These are phyloP conservation scores for Candida pseudoglaebosa DNA, from an alignment of 805 yeast species.

Conservation along the genomic window DNA sequence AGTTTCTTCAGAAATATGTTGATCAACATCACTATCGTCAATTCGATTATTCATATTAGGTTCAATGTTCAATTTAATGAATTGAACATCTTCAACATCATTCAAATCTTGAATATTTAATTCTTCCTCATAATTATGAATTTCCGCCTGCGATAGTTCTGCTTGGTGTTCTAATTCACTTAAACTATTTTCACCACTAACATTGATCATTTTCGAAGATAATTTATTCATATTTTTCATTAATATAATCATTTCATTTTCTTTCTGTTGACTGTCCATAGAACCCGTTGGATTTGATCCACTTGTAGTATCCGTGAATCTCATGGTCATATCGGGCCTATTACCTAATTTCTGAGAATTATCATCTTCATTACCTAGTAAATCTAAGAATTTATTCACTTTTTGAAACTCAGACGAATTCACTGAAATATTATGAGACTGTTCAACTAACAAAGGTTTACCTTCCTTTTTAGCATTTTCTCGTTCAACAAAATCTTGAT, in stretches of 20 bases:
- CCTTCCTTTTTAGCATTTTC: constrained; percentile 19
- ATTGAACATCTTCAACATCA: constrained; percentile 27
- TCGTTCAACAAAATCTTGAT: constrained; percentile 49
- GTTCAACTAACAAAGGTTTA: constrained; percentile 1
- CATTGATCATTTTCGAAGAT: constrained; percentile 69
- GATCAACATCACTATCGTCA: constrained; percentile 15
- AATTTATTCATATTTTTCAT: constrained; percentile 86
- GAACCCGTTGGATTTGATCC: constrained; percentile 1
- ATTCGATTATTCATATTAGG: constrained; percentile 14
- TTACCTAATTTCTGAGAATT: constrained; percentile 75
- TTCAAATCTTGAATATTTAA: constrained; percentile 35
- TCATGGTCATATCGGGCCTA: constrained; percentile 87
- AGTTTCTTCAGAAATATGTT: constrained; percentile 2
- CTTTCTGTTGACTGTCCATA: constrained; percentile 17
- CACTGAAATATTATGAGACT: not conserved
- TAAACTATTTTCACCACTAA: constrained; percentile 7
- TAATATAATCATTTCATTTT: constrained; percentile 67
- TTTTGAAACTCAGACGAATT: constrained; percentile 27
- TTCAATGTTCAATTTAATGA: constrained; percentile 29
- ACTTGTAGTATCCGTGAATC: constrained; percentile 43
- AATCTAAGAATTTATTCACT: constrained; percentile 70
- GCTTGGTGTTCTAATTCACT: constrained; percentile 1
- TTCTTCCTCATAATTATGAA: constrained; percentile 24
- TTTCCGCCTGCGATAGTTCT: constrained; percentile 12
- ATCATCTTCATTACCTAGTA: constrained; percentile 78